Evolutionary conservation across 345 rosid species (phyloP).

Genomic region (Bruguiera sexangula): DNA sequence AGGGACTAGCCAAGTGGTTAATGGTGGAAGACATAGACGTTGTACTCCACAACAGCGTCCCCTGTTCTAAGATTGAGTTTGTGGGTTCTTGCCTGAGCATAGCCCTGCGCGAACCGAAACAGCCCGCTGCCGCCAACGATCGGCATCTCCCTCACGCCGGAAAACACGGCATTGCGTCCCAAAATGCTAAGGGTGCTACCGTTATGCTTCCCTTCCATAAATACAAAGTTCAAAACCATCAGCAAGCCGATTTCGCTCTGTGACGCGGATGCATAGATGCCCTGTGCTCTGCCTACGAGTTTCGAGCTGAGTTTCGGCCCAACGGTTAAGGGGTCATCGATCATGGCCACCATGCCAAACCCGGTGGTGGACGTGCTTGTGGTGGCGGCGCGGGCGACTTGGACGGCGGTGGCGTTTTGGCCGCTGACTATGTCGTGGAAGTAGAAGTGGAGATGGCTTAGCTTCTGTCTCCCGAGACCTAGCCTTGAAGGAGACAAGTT

Average conservation of each 20-base stretch:
- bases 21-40: constrained; percentile 36
- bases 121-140: constrained; percentile 29
- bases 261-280: constrained; percentile 22
- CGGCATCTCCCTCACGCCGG: constrained; percentile 25
- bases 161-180: constrained; percentile 19
- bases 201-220: constrained; percentile 18
- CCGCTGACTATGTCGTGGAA: constrained; percentile 8
- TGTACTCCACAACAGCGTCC: constrained; percentile 31
- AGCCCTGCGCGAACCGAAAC: constrained; percentile 31
- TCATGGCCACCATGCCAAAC: constrained; percentile 18
- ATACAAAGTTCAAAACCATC: constrained; percentile 24
- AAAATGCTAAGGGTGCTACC: constrained; percentile 25
- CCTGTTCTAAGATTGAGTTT: neutral
- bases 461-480: constrained; percentile 14
- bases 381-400: neutral
- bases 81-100: constrained; percentile 30
- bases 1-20: neutral
- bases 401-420: neutral
- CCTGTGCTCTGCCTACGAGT: constrained; percentile 25
- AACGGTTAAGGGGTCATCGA: constrained; percentile 23
- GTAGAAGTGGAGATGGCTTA: constrained; percentile 18
- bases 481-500: neutral
- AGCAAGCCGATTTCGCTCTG: constrained; percentile 16
- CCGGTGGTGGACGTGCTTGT: neutral
- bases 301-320: constrained; percentile 14